Evolutionary conservation across 2,329 filamentous ascomycete genomes (phyloP).

Genomic region (Alternaria solani): DNA sequence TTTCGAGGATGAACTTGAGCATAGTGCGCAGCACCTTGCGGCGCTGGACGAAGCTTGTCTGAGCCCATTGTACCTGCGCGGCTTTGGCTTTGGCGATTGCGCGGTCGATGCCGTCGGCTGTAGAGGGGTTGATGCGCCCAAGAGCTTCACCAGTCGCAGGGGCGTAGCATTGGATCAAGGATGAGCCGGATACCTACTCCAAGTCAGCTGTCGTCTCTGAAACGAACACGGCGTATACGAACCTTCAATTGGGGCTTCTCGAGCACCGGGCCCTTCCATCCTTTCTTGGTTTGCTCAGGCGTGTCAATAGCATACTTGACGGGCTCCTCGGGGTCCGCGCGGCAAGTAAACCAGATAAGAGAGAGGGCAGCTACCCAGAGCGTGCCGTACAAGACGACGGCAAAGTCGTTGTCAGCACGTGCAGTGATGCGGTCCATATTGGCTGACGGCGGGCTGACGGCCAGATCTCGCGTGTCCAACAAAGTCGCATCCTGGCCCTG

Average conservation of each 20-base stretch:
- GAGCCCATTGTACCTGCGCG: conserved; percentile 80
- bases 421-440: conserved; percentile 38
- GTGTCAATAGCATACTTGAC: conserved; percentile 68
- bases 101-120: conserved; percentile 78
- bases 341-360: conserved; percentile 37
- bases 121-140: conserved; percentile 79
- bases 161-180: conserved; percentile 82
- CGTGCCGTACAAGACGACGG: conserved; percentile 25
- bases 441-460: conserved; percentile 12
- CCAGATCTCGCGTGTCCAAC: conserved; percentile 14
- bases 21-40: conserved; percentile 82
- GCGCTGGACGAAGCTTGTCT: conserved; percentile 79
- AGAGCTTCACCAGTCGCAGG: conserved; percentile 89
- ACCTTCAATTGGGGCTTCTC: conserved; percentile 69
- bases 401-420: conserved; percentile 35
- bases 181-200: conserved; percentile 65
- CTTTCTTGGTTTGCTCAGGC: conserved; percentile 66
- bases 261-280: conserved; percentile 65
- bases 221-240: not conserved
- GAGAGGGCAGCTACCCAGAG: conserved; percentile 35
- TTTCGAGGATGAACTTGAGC: conserved; percentile 82
- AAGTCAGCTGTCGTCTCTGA: conserved; percentile 11
- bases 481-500: conserved; percentile 6
- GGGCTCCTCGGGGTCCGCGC: conserved; percentile 50
- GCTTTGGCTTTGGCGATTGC: conserved; percentile 75